A percentile compares a stretch with the other conserved stretches of the same genome.
Conservation (phyloP, 768 basidiomycete species). For the Mycena filopes region DNA sequence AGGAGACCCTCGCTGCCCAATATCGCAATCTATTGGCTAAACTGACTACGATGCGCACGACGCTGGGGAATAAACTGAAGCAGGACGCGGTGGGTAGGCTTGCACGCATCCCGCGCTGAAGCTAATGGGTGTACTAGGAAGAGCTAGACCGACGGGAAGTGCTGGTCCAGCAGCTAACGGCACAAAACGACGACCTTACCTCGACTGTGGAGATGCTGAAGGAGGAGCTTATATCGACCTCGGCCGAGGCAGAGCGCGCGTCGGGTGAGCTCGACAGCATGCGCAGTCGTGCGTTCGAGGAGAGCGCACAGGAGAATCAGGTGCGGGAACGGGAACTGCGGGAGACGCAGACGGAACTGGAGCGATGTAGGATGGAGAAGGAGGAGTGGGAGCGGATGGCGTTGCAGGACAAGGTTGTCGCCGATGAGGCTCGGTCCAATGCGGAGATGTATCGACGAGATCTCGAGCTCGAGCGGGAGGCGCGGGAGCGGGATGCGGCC, state of each 20-base stretch:
- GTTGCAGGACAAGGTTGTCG: conserved; percentile 70
- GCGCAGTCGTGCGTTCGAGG: conserved; percentile 71
- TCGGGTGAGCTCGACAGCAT: conserved; percentile 76
- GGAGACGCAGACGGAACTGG: conserved; percentile 87
- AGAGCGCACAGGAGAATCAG: conserved; percentile 74
- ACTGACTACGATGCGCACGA: conserved; percentile 92
- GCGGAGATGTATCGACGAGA: conserved; percentile 69
- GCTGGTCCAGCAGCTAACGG: conserved; percentile 79
- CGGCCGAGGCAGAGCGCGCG: conserved; percentile 78
- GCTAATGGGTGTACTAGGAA: conserved; percentile 70
- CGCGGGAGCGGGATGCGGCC: conserved; percentile 61
- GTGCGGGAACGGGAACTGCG: conserved; percentile 83
- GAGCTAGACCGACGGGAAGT: conserved; percentile 96
- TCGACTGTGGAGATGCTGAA: conserved; percentile 83
- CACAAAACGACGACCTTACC: conserved; percentile 79
- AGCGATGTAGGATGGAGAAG: conserved; percentile 85
- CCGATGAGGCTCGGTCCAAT: conserved; percentile 75
- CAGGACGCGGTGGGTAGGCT: conserved; percentile 86
- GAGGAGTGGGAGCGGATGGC: conserved; percentile 66
- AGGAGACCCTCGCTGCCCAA: conserved; percentile 86
- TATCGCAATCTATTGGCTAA: conserved; percentile 89
- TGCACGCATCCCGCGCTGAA: background rate
- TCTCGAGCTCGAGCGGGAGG: conserved; percentile 72
- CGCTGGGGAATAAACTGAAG: conserved; percentile 92
- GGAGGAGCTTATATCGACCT: conserved; percentile 78